Conservation (phyloP, 148 eudicot genomes). For the Selenicereus undatus region DNA sequence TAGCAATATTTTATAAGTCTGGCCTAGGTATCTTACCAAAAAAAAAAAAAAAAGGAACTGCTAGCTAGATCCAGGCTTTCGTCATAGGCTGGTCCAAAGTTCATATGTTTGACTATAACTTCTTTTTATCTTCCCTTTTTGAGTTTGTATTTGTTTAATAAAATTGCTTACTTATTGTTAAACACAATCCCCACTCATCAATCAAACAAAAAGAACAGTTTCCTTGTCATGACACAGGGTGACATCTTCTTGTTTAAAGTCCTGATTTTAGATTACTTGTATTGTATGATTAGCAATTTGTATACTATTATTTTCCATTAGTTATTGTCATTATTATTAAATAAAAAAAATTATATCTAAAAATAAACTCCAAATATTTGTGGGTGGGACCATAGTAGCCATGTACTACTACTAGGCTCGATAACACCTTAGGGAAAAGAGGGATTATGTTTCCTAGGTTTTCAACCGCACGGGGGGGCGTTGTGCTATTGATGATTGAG, state of each 20-base stretch:
- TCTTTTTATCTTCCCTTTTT: neutral
- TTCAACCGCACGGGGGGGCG: slow-evolving; percentile 7
- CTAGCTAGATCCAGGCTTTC: neutral
- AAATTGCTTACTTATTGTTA: neutral
- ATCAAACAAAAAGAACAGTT: neutral
- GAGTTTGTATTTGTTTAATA: neutral
- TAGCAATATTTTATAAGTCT: no score
- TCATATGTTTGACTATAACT: neutral
- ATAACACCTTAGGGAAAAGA: slow-evolving; percentile 11
- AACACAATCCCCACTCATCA: neutral
- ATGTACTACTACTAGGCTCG: neutral
- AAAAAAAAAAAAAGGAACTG: no score
- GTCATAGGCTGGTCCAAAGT: neutral
- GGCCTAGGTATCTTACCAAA: neutral
- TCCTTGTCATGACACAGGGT: slow-evolving; percentile 10
- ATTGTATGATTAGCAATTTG: slow-evolving; percentile 8
- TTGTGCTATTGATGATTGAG: neutral
- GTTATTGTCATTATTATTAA: neutral
- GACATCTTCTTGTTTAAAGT: slow-evolving; percentile 5
- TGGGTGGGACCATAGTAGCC: neutral
- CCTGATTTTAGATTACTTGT: neutral
- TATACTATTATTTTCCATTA: neutral
- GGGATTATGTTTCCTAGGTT: slow-evolving; percentile 14
- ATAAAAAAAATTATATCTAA: neutral
- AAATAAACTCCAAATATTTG: slow-evolving; percentile 2